Evolutionary conservation across 2,329 filamentous ascomycete species (phyloP).

Genomic region (Claviceps digitariae): DNA sequence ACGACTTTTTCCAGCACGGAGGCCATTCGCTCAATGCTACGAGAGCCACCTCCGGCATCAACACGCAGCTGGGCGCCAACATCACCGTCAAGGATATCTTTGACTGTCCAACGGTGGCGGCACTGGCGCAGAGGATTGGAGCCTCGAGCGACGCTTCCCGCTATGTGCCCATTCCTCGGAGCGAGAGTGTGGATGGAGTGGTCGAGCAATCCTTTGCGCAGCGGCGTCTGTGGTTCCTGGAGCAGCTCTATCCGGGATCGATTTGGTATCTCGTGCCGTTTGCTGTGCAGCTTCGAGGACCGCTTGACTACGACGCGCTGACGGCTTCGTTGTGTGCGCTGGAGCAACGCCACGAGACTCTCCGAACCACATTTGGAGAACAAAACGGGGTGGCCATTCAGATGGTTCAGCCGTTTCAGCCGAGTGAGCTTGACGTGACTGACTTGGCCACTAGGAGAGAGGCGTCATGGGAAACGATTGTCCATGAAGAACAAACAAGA

Average conservation of each 20-base stretch:
- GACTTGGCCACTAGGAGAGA: neutral
- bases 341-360: neutral
- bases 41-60: neutral
- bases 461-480: neutral
- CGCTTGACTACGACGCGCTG: neutral
- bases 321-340: neutral
- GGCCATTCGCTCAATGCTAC: neutral
- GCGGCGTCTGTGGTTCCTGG: neutral
- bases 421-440: neutral
- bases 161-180: neutral
- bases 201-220: neutral
- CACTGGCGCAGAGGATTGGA: neutral
- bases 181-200: too few relatives aligned
- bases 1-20: neutral
- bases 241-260: neutral
- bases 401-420: neutral
- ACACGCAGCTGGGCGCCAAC: neutral
- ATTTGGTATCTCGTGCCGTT: neutral
- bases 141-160: neutral
- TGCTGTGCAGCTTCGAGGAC: neutral
- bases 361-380: neutral
- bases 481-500: neutral
- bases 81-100: neutral
- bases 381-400: neutral
- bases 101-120: neutral